These are phyloP conservation scores for Aspergillus caelatus DNA, from an alignment of 2,329 filamentous ascomycete genomes.

Conservation along the genomic window DNA sequence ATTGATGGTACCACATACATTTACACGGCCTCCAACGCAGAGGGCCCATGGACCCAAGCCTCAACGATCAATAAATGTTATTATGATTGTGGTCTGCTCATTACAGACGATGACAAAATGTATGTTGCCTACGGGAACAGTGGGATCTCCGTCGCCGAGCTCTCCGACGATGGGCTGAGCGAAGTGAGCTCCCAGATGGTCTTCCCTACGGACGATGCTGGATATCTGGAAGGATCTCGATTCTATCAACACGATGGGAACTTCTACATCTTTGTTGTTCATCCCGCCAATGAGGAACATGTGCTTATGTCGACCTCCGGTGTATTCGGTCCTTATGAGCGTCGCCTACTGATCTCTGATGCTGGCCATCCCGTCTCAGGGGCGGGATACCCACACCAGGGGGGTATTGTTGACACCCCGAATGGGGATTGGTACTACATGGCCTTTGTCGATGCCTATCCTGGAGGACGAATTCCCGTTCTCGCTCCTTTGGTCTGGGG, in stretches of 20 bases:
- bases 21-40: conserved; percentile 50
- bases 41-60: conserved; percentile 49
- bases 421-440: conserved; percentile 62
- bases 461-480: conserved; percentile 60
- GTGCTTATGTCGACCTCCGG: conserved; percentile 47
- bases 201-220: conserved; percentile 32
- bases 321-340: conserved; percentile 58
- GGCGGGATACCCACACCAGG: conserved; percentile 57
- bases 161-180: conserved; percentile 52
- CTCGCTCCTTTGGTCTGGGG: conserved; percentile 59
- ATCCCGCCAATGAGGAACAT: conserved; percentile 47
- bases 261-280: conserved; percentile 59
- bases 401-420: conserved; percentile 57
- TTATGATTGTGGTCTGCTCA: conserved; percentile 61
- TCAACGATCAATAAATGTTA: conserved; percentile 52
- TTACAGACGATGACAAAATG: conserved; percentile 59
- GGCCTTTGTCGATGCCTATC: conserved; percentile 59
- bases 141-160: conserved; percentile 54
- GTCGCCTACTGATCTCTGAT: conserved; percentile 47
- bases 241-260: conserved; percentile 61
- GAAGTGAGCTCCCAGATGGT: conserved; percentile 51
- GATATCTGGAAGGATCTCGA: conserved; percentile 33
- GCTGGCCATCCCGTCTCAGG: conserved; percentile 49
- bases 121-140: conserved; percentile 60
- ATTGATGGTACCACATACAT: conserved; percentile 57